These are phyloP conservation scores for Amyloporia xantha DNA, from an alignment of 768 basidiomycete genomes.

Conservation along the genomic window DNA sequence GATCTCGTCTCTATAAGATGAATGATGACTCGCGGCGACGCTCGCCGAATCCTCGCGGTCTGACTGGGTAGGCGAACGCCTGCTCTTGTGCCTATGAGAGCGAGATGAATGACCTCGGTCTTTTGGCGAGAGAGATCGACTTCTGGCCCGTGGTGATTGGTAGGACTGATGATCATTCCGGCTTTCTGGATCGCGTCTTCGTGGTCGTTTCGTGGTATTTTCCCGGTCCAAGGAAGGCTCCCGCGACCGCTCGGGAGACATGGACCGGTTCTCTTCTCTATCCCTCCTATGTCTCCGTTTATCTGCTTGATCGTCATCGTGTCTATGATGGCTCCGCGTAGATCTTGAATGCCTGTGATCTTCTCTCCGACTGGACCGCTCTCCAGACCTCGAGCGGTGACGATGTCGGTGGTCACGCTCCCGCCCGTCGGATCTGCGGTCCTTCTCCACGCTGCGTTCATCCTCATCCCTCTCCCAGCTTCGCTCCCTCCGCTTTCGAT, in stretches of 20 bases:
- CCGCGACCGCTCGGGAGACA: background rate
- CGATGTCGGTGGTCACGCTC: constrained; percentile 17
- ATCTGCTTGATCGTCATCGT: constrained; percentile 2
- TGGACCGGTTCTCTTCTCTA: background rate
- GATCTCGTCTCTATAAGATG: too few species aligned
- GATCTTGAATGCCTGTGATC: constrained; percentile 10
- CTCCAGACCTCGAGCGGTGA: constrained; percentile 26
- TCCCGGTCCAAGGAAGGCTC: constrained; percentile 1
- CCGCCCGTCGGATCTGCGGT: constrained; percentile 27
- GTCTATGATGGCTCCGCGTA: constrained; percentile 21
- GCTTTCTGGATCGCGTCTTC: background rate
- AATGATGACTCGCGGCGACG: background rate
- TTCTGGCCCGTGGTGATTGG: background rate
- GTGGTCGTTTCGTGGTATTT: constrained; percentile 5
- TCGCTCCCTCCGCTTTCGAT: constrained; percentile 39
- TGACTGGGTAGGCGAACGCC: background rate
- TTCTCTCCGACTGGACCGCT: constrained; percentile 13
- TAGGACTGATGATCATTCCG: background rate
- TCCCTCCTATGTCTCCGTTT: constrained; percentile 2
- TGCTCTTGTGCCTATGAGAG: background rate
- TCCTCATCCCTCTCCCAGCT: constrained; percentile 46
- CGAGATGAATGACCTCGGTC: too few species aligned
- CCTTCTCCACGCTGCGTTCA: constrained; percentile 30
- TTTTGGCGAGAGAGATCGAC: background rate
- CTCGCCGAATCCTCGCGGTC: background rate